Evolutionary conservation across 495 filamentous ascomycete species (phyloP).

Genomic region (Durotheca rogersii): DNA sequence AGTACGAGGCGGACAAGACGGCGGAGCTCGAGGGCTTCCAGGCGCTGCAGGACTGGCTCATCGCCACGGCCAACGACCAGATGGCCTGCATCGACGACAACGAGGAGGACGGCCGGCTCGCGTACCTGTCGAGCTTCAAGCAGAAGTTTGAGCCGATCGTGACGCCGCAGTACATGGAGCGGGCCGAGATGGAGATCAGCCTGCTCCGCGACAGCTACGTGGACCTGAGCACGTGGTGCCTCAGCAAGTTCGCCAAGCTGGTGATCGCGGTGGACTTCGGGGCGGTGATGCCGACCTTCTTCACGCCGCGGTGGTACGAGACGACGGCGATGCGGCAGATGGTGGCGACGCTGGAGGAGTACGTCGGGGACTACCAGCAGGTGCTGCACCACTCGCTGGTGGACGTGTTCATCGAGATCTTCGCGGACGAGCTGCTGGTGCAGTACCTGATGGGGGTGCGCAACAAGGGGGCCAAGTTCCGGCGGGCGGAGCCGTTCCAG

Average conservation of each 20-base stretch:
- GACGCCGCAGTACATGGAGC: slow-evolving; percentile 73
- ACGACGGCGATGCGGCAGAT: slow-evolving; percentile 83
- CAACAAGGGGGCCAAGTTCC: slow-evolving; percentile 90
- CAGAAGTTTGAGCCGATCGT: slow-evolving; percentile 76
- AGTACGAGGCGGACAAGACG: slow-evolving; percentile 59
- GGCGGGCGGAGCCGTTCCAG: slow-evolving; percentile 74
- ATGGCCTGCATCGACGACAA: slow-evolving; percentile 95
- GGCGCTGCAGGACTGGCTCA: slow-evolving; percentile 84
- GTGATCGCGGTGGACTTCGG: slow-evolving; percentile 88
- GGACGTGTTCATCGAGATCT: slow-evolving; percentile 86
- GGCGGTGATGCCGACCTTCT: slow-evolving; percentile 79
- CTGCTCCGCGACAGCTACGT: slow-evolving; percentile 85
- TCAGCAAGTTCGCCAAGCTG: slow-evolving; percentile 76
- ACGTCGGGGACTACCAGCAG: slow-evolving; percentile 77
- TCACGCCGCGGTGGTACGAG: slow-evolving; percentile 84
- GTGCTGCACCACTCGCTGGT: slow-evolving; percentile 81
- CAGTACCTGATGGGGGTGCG: slow-evolving; percentile 82
- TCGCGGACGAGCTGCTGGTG: slow-evolving; percentile 84
- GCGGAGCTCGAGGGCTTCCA: slow-evolving; percentile 76
- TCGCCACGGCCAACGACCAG: slow-evolving; percentile 97
- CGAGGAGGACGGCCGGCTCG: slow-evolving; percentile 65
- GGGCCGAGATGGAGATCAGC: slow-evolving; percentile 68
- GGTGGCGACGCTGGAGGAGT: slow-evolving; percentile 89
- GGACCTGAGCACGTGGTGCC: slow-evolving; percentile 87
- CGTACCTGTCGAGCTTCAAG: slow-evolving; percentile 80